These are phyloP conservation scores for Trichoderma semiorbis DNA, from an alignment of 2,329 filamentous ascomycete genomes.

Conservation along the genomic window DNA sequence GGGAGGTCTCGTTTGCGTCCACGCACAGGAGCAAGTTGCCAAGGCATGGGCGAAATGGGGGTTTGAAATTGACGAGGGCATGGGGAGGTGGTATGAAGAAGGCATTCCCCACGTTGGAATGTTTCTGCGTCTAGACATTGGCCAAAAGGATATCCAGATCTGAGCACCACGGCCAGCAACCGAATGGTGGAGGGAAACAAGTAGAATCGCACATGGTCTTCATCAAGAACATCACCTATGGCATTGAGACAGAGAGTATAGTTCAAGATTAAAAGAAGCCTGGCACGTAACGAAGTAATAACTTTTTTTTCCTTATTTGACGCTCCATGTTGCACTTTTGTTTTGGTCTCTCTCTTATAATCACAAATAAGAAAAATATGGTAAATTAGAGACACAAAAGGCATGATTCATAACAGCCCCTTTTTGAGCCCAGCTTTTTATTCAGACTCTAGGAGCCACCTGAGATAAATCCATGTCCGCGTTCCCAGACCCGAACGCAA, in stretches of 20 bases:
- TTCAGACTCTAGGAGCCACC: conserved; percentile 42
- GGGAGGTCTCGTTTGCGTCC: conserved; percentile 72
- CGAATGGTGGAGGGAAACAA: not conserved
- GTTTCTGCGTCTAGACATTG: conserved; percentile 54
- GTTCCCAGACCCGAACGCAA: conserved; percentile 47
- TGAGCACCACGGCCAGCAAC: conserved; percentile 12
- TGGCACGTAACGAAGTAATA: not conserved
- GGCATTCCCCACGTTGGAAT: conserved; percentile 84
- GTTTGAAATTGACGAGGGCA: conserved; percentile 67
- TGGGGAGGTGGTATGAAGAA: conserved; percentile 80
- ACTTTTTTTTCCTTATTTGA: conserved; percentile 13
- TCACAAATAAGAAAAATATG: conserved; percentile 14
- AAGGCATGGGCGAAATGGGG: conserved; percentile 67
- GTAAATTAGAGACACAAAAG: conserved; percentile 17
- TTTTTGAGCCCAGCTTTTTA: conserved; percentile 41
- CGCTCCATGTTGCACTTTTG: conserved; percentile 10
- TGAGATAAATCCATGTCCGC: conserved; percentile 43
- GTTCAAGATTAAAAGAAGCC: not conserved
- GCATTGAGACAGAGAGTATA: not conserved
- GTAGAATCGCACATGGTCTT: not conserved
- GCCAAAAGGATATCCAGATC: conserved; percentile 26
- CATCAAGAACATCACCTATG: not conserved
- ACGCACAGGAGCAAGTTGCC: conserved; percentile 69
- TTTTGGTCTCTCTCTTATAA: conserved; percentile 11
- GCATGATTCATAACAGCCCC: conserved; percentile 35